Conservation (phyloP, 148 eudicot genomes). For the Polygonum aviculare region DNA sequence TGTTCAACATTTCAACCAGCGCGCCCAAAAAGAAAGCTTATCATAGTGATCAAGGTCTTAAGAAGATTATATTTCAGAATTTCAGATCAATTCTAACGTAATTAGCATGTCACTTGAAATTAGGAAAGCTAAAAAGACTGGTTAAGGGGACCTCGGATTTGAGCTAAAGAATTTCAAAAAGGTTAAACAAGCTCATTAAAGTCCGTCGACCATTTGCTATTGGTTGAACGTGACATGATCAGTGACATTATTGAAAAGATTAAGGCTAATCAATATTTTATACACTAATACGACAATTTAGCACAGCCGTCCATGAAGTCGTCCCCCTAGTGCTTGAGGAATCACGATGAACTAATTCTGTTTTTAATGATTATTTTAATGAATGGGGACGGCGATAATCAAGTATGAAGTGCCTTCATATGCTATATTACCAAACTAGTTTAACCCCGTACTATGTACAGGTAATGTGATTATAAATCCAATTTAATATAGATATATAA, state of each 20-base stretch:
- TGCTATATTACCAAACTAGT: too few species aligned
- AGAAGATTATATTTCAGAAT: too few species aligned
- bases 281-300: conserved; percentile 1
- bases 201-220: background rate
- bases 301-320: conserved; percentile 4
- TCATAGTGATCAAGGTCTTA: too few species aligned
- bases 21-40: too few species aligned
- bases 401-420: too few species aligned
- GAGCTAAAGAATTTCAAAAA: background rate
- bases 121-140: too few species aligned
- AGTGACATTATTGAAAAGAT: background rate
- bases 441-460: too few species aligned
- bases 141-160: background rate
- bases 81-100: too few species aligned
- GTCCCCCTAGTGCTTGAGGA: conserved; percentile 5
- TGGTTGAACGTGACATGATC: conserved; percentile 5
- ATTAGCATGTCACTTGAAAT: too few species aligned
- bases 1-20: too few species aligned
- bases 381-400: background rate
- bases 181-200: background rate
- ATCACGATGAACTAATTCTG: background rate
- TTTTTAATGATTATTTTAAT: background rate
- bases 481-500: too few species aligned
- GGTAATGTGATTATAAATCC: too few species aligned
- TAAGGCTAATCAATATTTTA: background rate